These are phyloP conservation scores for Ascochyta lentis DNA, from an alignment of 2,329 filamentous ascomycete species.

Conservation along the genomic window DNA sequence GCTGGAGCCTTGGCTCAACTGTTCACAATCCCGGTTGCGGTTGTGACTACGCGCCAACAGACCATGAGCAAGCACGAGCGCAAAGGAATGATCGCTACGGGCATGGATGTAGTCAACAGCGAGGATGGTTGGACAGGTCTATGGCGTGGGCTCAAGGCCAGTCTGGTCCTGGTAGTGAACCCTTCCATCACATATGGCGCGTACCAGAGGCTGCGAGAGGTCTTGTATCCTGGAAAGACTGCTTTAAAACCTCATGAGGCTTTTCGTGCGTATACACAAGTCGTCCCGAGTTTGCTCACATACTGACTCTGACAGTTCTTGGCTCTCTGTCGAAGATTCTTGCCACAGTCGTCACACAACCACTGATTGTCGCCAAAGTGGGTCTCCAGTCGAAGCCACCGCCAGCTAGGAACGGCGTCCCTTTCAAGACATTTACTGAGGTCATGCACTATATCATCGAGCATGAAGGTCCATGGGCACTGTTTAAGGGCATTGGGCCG, in stretches of 20 bases:
- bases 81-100: slow-evolving; percentile 87
- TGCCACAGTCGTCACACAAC: slow-evolving; percentile 91
- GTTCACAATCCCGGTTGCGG: slow-evolving; percentile 95
- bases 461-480: slow-evolving; percentile 79
- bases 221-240: slow-evolving; percentile 77
- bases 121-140: slow-evolving; percentile 89
- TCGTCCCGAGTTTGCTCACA: background rate
- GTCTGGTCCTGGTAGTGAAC: slow-evolving; percentile 92
- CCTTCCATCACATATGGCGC: slow-evolving; percentile 97
- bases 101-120: slow-evolving; percentile 84
- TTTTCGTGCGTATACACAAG: slow-evolving; percentile 71
- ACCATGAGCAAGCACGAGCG: slow-evolving; percentile 84
- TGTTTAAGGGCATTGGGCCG: slow-evolving; percentile 96
- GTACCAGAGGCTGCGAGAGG: slow-evolving; percentile 84
- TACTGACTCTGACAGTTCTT: slow-evolving; percentile 65
- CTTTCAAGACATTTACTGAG: slow-evolving; percentile 90
- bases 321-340: slow-evolving; percentile 92
- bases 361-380: slow-evolving; percentile 96
- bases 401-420: slow-evolving; percentile 80
- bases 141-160: slow-evolving; percentile 95
- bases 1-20: slow-evolving; percentile 91
- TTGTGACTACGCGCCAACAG: slow-evolving; percentile 94
- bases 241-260: slow-evolving; percentile 84
- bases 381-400: slow-evolving; percentile 94
- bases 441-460: slow-evolving; percentile 94